phyloP scores from a whole-genome alignment of 2,329 filamentous ascomycete species.

The Juglanconis sp. region DNA sequence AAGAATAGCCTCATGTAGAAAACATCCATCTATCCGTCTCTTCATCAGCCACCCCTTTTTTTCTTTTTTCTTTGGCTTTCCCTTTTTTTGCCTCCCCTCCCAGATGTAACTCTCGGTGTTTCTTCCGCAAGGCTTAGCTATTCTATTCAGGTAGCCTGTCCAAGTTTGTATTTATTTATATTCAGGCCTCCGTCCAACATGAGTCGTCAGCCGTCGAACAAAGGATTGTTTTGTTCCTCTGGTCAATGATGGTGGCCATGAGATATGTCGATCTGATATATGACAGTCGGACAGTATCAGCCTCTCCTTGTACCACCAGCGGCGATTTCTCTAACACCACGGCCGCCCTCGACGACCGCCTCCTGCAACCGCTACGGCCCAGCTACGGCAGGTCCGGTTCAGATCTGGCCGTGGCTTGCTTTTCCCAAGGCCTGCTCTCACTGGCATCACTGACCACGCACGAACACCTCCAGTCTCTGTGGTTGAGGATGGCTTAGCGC shows the following conservation, averaged over 20 bases:
- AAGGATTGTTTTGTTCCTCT: not conserved
- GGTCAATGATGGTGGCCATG: not conserved
- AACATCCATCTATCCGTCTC: not conserved
- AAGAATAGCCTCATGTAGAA: constrained; percentile 1
- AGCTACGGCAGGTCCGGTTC: no score
- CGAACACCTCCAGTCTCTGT: constrained; percentile 1
- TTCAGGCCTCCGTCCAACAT: no score
- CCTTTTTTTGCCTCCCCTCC: no score
- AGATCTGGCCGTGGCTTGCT: not conserved
- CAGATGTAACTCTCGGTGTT: no score
- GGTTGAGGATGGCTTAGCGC: constrained; percentile 9
- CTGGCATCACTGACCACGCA: not conserved
- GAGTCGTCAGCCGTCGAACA: not conserved
- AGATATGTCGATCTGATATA: not conserved
- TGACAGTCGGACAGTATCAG: no score
- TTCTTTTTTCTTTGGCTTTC: not conserved
- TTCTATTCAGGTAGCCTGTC: no score
- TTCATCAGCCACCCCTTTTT: not conserved
- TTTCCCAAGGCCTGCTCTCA: not conserved
- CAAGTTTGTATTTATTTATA: no score
- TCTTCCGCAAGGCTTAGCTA: no score
- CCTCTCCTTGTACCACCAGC: no score
- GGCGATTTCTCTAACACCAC: not conserved
- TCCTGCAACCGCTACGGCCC: not conserved
- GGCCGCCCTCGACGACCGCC: not conserved